These are phyloP conservation scores for Alternaria brassicae DNA, from an alignment of 2,329 filamentous ascomycete species.

Conservation along the genomic window DNA sequence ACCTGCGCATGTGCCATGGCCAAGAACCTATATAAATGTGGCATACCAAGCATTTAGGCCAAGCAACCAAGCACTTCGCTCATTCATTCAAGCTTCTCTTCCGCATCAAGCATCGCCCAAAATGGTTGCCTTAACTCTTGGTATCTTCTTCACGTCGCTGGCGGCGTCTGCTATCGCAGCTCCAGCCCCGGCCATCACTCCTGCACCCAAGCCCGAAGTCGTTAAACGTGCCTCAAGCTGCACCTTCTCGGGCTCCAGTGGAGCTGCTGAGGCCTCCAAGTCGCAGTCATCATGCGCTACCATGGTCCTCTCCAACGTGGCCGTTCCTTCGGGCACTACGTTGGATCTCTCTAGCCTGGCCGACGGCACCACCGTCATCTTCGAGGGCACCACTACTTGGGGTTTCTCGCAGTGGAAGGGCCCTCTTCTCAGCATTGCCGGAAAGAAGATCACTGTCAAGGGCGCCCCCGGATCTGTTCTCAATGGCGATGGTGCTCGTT, in stretches of 20 bases:
- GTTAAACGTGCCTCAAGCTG: slow-evolving; percentile 51
- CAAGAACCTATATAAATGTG: slow-evolving; percentile 13
- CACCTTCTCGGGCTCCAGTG: slow-evolving; percentile 58
- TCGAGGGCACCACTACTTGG: slow-evolving; percentile 70
- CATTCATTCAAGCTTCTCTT: slow-evolving; percentile 12
- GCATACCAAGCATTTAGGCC: slow-evolving; percentile 22
- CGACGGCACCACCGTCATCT: slow-evolving; percentile 63
- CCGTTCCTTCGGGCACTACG: slow-evolving; percentile 64
- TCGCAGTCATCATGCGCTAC: slow-evolving; percentile 61
- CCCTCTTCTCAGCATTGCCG: slow-evolving; percentile 67
- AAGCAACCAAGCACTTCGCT: slow-evolving; percentile 19
- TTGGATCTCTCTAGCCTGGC: slow-evolving; percentile 64
- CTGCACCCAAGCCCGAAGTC: slow-evolving; percentile 23
- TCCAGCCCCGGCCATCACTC: slow-evolving; percentile 31
- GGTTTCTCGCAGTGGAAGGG: slow-evolving; percentile 71
- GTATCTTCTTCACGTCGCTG: slow-evolving; percentile 26
- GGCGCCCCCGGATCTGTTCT: slow-evolving; percentile 62
- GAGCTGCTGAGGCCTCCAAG: slow-evolving; percentile 56
- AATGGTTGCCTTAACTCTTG: slow-evolving; percentile 25
- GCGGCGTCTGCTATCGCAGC: slow-evolving; percentile 31
- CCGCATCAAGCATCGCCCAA: slow-evolving; percentile 8
- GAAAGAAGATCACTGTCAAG: slow-evolving; percentile 65
- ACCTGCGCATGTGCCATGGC: not conserved
- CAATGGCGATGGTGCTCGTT: slow-evolving; percentile 63
- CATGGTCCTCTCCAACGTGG: slow-evolving; percentile 62